Evolutionary conservation across 2,329 filamentous ascomycete species (phyloP).

Genomic region (Exophiala sp.): DNA sequence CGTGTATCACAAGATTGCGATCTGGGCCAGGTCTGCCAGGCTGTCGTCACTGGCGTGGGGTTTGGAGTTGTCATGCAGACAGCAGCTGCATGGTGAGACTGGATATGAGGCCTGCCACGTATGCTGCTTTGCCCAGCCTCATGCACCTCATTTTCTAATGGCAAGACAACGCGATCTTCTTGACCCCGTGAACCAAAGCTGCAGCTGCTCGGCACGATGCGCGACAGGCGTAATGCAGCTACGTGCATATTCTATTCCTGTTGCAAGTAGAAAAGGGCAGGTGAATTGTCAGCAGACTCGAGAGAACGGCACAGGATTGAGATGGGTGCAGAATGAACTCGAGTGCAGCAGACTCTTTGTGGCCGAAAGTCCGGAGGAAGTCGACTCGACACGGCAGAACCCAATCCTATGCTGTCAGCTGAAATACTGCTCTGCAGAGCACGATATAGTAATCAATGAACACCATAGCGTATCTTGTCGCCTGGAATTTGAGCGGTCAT

Average conservation of each 20-base stretch:
- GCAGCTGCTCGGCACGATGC: constrained; percentile 23
- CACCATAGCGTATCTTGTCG: background rate
- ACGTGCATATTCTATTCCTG: constrained; percentile 8
- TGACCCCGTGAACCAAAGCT: background rate
- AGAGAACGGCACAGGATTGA: background rate
- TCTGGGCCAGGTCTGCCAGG: constrained; percentile 15
- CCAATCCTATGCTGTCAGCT: too few species aligned
- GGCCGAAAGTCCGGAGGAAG: too few species aligned
- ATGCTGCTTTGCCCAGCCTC: constrained; percentile 3
- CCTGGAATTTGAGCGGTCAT: background rate
- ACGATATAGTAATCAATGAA: too few species aligned
- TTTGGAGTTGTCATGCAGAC: constrained; percentile 16
- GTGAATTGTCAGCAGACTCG: constrained; percentile 15
- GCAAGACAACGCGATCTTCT: too few species aligned
- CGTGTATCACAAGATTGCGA: constrained; percentile 16
- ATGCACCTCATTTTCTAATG: background rate
- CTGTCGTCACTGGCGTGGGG: constrained; percentile 13
- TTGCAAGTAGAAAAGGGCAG: constrained; percentile 2
- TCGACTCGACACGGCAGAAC: too few species aligned
- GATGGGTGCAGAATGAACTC: background rate
- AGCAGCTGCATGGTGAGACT: constrained; percentile 15
- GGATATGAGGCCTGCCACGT: constrained; percentile 18
- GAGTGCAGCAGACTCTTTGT: too few species aligned
- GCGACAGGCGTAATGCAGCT: constrained; percentile 20
- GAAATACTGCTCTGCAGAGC: too few species aligned